Evolutionary conservation across 495 filamentous ascomycete genomes (phyloP).

Genomic region (Hapsidospora chrysogenum): DNA sequence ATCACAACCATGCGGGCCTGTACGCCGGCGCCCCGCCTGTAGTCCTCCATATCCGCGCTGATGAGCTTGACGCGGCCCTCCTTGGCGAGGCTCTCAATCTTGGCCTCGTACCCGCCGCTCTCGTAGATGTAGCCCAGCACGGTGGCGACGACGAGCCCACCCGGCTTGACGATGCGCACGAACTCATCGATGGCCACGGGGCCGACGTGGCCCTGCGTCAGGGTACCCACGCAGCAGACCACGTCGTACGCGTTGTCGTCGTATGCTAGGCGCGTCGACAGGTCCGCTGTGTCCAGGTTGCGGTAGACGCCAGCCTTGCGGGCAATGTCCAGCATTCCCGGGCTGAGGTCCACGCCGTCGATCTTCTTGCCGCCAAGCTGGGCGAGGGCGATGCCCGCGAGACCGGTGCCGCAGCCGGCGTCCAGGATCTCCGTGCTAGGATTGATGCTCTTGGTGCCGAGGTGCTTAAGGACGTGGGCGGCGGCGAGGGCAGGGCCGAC

Average conservation of each 20-base stretch:
- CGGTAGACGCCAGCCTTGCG: conserved; percentile 22
- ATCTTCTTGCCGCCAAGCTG: conserved; percentile 13
- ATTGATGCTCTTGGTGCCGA: conserved; percentile 4
- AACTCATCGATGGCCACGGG: conserved; percentile 26
- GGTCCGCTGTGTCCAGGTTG: conserved; percentile 17
- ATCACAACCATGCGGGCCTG: neutral
- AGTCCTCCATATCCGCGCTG: neutral
- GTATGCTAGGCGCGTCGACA: conserved; percentile 16
- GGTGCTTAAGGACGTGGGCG: conserved; percentile 13
- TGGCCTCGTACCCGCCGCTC: conserved; percentile 18
- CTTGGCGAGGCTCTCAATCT: conserved; percentile 16
- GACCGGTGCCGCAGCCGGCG: conserved; percentile 31
- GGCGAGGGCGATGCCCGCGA: conserved; percentile 23
- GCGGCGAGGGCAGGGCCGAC: conserved; percentile 22
- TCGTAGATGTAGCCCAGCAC: conserved; percentile 25
- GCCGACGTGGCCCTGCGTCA: conserved; percentile 30
- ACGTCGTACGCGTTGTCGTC: conserved; percentile 21
- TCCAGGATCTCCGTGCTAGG: conserved; percentile 19
- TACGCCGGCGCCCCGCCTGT: neutral
- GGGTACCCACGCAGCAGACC: conserved; percentile 28
- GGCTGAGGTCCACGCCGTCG: conserved; percentile 26
- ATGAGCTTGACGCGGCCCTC: neutral
- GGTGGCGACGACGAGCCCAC: conserved; percentile 25
- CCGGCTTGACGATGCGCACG: conserved; percentile 18
- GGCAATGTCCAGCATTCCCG: conserved; percentile 25